A percentile compares a stretch with the other conserved stretches of the same genome.
phyloP scores from a whole-genome alignment of 805 yeast species.

The Candida montana region DNA sequence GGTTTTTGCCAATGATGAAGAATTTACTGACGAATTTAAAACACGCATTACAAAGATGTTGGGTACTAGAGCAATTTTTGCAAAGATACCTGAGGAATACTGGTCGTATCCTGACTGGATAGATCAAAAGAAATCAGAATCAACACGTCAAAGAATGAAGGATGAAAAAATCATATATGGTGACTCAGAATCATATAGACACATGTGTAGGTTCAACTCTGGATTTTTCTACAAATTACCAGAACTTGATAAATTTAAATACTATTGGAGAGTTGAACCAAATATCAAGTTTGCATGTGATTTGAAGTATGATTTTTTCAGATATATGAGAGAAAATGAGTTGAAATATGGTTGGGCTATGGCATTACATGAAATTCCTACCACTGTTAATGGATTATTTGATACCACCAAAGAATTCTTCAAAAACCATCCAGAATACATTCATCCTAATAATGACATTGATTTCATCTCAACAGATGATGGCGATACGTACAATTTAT shows the following conservation, averaged over 20 bases:
- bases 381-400: constrained; percentile 77
- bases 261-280: constrained; percentile 96
- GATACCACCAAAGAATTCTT: constrained; percentile 59
- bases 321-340: constrained; percentile 72
- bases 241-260: constrained; percentile 68
- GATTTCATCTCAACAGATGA: constrained; percentile 59
- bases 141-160: constrained; percentile 90
- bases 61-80: constrained; percentile 74
- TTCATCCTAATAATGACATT: constrained; percentile 48
- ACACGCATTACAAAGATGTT: constrained; percentile 60
- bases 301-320: constrained; percentile 73
- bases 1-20: constrained; percentile 90
- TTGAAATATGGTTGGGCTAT: constrained; percentile 76
- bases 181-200: constrained; percentile 65
- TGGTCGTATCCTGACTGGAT: constrained; percentile 88
- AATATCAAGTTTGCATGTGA: constrained; percentile 78
- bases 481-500: constrained; percentile 62
- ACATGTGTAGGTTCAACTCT: constrained; percentile 89
- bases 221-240: constrained; percentile 86
- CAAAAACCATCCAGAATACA: constrained; percentile 38
- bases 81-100: constrained; percentile 71
- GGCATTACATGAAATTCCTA: constrained; percentile 66
- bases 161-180: constrained; percentile 51
- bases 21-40: constrained; percentile 77
- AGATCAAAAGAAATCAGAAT: constrained; percentile 61